phyloP scores from a whole-genome alignment of 1,284 basidiomycete species.

The Earliella scabrosa region DNA sequence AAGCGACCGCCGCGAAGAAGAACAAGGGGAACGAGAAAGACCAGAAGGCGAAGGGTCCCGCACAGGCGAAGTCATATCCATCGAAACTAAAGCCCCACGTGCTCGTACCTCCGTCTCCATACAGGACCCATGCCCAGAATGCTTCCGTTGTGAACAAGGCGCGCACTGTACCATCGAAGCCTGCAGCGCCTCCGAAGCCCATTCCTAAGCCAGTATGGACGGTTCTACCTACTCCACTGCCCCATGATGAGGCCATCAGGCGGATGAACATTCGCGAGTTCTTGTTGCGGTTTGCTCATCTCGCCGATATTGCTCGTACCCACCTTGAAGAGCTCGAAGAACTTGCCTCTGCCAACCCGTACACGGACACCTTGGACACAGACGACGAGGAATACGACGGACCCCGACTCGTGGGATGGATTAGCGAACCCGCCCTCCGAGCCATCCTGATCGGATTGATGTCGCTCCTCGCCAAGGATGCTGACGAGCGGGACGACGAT shows the following conservation, averaged over 20 bases:
- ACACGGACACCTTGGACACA: conserved; percentile 9
- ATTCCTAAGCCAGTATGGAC: conserved; percentile 50
- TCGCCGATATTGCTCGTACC: conserved; percentile 55
- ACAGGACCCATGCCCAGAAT: conserved; percentile 19
- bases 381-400: conserved; percentile 43
- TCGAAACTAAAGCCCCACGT: conserved; percentile 15
- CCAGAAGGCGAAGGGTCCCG: background rate
- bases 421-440: conserved; percentile 65
- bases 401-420: conserved; percentile 53
- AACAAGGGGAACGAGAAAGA: background rate
- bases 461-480: conserved; percentile 50
- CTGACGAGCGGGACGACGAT: conserved; percentile 34
- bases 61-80: background rate
- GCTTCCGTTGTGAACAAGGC: conserved; percentile 16
- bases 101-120: conserved; percentile 17
- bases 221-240: conserved; percentile 47
- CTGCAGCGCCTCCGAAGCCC: conserved; percentile 30
- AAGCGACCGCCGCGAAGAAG: background rate
- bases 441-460: conserved; percentile 63
- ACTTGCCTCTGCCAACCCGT: conserved; percentile 43
- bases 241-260: conserved; percentile 52
- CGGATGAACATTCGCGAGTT: conserved; percentile 79
- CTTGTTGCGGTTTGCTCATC: conserved; percentile 59
- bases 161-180: conserved; percentile 28
- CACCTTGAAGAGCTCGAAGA: conserved; percentile 70